A percentile compares a stretch with the other conserved stretches of the same genome.
phyloP scores from a whole-genome alignment of 164 flowering plant species.

The Tetrastigma voinierianum region DNA sequence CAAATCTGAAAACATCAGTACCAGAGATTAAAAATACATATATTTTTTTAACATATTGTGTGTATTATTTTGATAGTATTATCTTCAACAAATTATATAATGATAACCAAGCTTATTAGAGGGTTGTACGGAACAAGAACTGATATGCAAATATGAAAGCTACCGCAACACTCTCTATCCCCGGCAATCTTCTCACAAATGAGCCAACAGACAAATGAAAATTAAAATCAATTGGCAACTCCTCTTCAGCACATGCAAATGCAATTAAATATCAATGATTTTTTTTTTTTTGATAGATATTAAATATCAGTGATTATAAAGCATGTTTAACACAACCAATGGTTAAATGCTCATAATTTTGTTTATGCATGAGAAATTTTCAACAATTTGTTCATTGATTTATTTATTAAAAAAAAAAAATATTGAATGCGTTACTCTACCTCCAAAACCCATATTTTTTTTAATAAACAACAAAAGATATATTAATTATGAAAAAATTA shows the following conservation, averaged over 20 bases:
- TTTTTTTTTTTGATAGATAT: too few relatives aligned
- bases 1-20: constrained; percentile 1
- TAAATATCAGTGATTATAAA: not conserved
- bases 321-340: not conserved
- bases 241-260: not conserved
- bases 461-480: too few relatives aligned
- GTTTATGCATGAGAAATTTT: not conserved
- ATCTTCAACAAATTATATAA: too few relatives aligned
- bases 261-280: not conserved
- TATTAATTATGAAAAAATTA: too few relatives aligned
- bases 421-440: too few relatives aligned
- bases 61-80: too few relatives aligned
- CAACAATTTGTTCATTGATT: too few relatives aligned
- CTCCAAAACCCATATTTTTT: too few relatives aligned
- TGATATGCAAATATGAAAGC: not conserved
- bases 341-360: not conserved
- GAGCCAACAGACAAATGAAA: too few relatives aligned
- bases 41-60: not conserved
- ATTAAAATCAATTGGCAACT: not conserved
- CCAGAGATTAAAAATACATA: not conserved
- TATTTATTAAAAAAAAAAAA: too few relatives aligned
- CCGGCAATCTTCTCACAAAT: not conserved
- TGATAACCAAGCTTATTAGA: not conserved
- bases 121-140: not conserved
- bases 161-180: not conserved